These are phyloP conservation scores for Reutealis trisperma DNA, from an alignment of 345 rosid genomes.

Conservation along the genomic window DNA sequence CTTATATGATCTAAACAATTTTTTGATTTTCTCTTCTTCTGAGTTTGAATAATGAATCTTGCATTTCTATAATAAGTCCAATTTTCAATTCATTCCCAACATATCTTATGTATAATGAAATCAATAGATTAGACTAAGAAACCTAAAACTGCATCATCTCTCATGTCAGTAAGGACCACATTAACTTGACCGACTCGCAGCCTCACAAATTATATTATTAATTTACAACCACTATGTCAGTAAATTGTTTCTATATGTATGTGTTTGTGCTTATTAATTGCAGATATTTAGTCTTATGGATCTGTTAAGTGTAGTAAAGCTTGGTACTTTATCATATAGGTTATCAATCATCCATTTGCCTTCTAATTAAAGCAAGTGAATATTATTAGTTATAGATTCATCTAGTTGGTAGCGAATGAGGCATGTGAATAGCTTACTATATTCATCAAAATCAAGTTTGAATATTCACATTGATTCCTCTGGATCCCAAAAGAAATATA, in stretches of 20 bases:
- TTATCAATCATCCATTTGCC: background rate
- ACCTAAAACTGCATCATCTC: background rate
- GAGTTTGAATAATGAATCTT: too few species aligned
- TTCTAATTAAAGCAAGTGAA: background rate
- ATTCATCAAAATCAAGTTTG: background rate
- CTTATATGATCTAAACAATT: too few species aligned
- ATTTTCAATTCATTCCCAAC: too few species aligned
- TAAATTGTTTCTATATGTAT: background rate
- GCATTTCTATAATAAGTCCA: too few species aligned
- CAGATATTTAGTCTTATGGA: background rate
- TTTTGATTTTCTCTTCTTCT: too few species aligned
- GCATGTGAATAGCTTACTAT: background rate
- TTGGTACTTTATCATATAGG: background rate
- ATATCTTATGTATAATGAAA: too few species aligned
- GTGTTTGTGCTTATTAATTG: too few species aligned
- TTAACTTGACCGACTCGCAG: background rate
- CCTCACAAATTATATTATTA: constrained; percentile 3
- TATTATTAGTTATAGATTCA: background rate
- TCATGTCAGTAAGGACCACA: background rate
- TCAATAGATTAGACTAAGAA: too few species aligned
- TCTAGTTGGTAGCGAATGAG: background rate
- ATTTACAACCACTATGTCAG: background rate
- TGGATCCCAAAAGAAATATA: background rate
- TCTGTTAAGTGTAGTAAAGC: background rate
- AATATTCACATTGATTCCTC: background rate